A percentile compares a stretch with the other conserved stretches of the same genome.
phyloP scores from a whole-genome alignment of 2,329 filamentous ascomycete genomes.

The Colletotrichum sojae region DNA sequence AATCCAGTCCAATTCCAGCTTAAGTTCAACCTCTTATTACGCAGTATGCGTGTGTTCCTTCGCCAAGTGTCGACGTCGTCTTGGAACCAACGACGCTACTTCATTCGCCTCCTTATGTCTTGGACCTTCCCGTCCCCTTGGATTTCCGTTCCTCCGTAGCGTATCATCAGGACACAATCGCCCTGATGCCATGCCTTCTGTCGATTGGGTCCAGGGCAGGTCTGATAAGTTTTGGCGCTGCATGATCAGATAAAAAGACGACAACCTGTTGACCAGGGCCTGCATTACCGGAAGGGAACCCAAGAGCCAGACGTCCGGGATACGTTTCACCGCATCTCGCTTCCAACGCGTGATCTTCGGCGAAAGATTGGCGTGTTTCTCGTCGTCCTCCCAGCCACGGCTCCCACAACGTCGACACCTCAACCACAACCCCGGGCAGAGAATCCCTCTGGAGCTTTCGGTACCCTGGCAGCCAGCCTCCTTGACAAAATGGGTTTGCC shows the following conservation, averaged over 20 bases:
- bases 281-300: constrained; percentile 10
- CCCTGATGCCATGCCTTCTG: background rate
- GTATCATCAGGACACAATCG: constrained; percentile 12
- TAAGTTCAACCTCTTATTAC: too few species aligned
- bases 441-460: constrained; percentile 3
- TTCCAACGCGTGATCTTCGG: constrained; percentile 19
- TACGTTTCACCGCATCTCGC: constrained; percentile 36
- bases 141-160: constrained; percentile 26
- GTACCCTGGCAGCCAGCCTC: background rate
- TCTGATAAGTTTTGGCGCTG: constrained; percentile 14
- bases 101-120: background rate
- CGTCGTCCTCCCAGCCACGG: background rate
- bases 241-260: constrained; percentile 14
- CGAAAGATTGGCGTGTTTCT: background rate
- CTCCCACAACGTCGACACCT: background rate
- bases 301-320: constrained; percentile 31
- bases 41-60: background rate
- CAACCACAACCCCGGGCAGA: background rate
- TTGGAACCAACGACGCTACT: constrained; percentile 17
- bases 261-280: background rate
- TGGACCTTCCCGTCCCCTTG: constrained; percentile 7
- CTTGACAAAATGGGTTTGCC: background rate
- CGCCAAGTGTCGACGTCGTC: constrained; percentile 6
- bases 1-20: too few species aligned
- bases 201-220: background rate